phyloP scores from a whole-genome alignment of 202 grass and related monocot species.

The Panicum hallii region DNA sequence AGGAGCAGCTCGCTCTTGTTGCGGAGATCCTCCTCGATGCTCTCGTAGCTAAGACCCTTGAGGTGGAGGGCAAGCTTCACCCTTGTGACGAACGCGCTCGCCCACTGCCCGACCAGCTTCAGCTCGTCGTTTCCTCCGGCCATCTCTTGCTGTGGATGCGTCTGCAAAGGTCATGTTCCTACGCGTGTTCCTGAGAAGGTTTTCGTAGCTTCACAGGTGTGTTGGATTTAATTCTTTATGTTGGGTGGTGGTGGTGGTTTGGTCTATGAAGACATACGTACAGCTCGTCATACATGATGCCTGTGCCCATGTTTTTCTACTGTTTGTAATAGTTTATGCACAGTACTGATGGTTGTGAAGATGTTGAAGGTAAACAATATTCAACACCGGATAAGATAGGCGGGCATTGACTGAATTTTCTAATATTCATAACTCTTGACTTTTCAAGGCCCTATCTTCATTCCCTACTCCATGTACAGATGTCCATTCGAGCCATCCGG shows the following conservation, averaged over 20 bases:
- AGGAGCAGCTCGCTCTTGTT: slow-evolving; percentile 62
- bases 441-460: background rate
- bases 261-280: background rate
- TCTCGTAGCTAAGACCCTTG: slow-evolving; percentile 57
- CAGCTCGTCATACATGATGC: background rate
- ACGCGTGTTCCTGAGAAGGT: background rate
- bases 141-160: slow-evolving; percentile 11
- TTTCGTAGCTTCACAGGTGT: background rate
- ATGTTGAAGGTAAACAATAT: background rate
- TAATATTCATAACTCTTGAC: background rate
- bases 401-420: background rate
- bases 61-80: slow-evolving; percentile 45
- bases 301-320: background rate
- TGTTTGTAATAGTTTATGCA: background rate
- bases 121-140: slow-evolving; percentile 30
- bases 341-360: background rate
- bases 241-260: background rate
- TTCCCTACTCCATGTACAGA: too few relatives aligned
- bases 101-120: slow-evolving; percentile 54
- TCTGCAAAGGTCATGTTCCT: background rate
- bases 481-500: too few relatives aligned
- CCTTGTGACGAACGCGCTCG: slow-evolving; percentile 46
- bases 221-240: background rate
- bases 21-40: slow-evolving; percentile 53
- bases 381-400: background rate